These are phyloP conservation scores for Trichoderma aggressivum DNA, from an alignment of 2,329 filamentous ascomycete species.

Conservation along the genomic window DNA sequence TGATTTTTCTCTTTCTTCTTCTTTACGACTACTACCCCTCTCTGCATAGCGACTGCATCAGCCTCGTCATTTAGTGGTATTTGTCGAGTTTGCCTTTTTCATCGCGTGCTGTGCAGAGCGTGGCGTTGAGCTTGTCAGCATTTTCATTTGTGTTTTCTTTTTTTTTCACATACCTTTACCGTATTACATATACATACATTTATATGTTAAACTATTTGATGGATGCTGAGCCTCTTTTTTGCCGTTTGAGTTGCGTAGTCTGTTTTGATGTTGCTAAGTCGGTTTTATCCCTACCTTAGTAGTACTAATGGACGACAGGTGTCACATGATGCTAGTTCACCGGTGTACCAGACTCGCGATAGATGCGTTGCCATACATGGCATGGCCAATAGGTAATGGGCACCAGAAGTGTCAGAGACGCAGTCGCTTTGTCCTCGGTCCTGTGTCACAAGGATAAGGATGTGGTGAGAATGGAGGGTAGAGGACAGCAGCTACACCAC, in stretches of 20 bases:
- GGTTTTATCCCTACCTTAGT: too few species aligned
- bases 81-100: background rate
- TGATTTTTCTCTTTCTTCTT: background rate
- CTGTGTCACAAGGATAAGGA: background rate
- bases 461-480: background rate
- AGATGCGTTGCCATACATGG: background rate
- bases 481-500: background rate
- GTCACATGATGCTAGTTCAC: background rate
- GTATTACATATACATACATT: slow-evolving; percentile 5
- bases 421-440: background rate
- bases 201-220: background rate
- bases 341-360: background rate
- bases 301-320: background rate
- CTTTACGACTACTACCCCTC: background rate
- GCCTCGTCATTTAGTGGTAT: slow-evolving; percentile 7
- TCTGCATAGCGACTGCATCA: slow-evolving; percentile 14
- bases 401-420: background rate
- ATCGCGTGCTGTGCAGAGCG: slow-evolving; percentile 15
- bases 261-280: background rate
- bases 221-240: background rate
- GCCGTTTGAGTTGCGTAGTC: background rate
- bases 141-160: slow-evolving; percentile 3
- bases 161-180: background rate
- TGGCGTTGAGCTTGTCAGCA: slow-evolving; percentile 15
- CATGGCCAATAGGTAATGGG: background rate